Percentiles rank a stretch among this genome's conserved stretches.
These are phyloP conservation scores for Dryadomyces sulphureus DNA, from an alignment of 2,329 filamentous ascomycete genomes.

Conservation along the genomic window DNA sequence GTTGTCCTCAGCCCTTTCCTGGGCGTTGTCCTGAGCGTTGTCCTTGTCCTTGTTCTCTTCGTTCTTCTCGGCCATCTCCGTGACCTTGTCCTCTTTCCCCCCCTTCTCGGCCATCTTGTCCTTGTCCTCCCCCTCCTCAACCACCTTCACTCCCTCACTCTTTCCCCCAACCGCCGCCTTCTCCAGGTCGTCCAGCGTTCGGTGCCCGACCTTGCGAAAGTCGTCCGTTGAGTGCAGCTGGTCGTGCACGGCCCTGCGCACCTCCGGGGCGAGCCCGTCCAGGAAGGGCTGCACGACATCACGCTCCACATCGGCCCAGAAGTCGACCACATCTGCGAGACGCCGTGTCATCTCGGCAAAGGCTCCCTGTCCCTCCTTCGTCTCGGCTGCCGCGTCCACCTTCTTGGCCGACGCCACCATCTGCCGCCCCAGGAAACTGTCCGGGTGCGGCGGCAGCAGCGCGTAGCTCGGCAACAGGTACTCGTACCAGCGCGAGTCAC, in stretches of 20 bases:
- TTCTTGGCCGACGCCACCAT: constrained; percentile 58
- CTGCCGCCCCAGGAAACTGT: constrained; percentile 71
- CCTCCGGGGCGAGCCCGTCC: constrained; percentile 45
- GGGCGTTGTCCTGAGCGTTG: not conserved
- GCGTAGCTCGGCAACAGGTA: constrained; percentile 91
- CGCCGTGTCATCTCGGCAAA: constrained; percentile 52
- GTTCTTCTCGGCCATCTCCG: not conserved
- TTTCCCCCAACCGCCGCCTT: constrained; percentile 1
- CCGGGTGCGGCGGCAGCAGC: constrained; percentile 81
- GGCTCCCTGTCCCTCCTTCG: constrained; percentile 46
- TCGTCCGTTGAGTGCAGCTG: constrained; percentile 35
- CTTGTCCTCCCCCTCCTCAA: constrained; percentile 8
- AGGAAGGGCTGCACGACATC: constrained; percentile 61
- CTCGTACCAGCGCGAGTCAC: constrained; percentile 93
- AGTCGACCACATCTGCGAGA: constrained; percentile 64
- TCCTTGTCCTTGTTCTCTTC: not conserved
- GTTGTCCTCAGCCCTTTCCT: not conserved
- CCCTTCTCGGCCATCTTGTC: not conserved
- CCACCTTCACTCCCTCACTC: no score
- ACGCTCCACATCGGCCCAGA: constrained; percentile 74
- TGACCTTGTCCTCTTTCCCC: not conserved
- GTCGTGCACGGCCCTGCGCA: constrained; percentile 46
- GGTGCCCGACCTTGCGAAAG: constrained; percentile 5
- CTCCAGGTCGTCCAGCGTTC: constrained; percentile 6
- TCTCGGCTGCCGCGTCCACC: constrained; percentile 40